Evolutionary conservation across 805 yeast species (phyloP), one percentile per base, ranked within the genome.

Genomic region (Ogataea trehaloabstinens): DNA sequence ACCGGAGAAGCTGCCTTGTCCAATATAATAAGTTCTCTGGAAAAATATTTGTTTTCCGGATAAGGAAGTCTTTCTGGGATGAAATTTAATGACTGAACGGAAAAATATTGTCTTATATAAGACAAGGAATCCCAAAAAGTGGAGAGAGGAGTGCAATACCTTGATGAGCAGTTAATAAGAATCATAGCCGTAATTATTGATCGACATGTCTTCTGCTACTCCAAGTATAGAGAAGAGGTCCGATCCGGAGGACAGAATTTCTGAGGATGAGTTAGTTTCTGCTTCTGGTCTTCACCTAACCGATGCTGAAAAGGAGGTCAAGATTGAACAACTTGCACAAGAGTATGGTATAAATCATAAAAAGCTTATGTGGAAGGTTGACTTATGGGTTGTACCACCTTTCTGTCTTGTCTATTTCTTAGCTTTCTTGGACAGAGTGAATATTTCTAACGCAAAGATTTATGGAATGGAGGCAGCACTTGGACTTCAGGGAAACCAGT

Each of bases 361-460:
- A 31, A 71, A 65, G 48, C 61, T 85, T 19, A 74, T 76, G 76
- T 66, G 77, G 71, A 84, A 82, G 52, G 67, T 81, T 22, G 91
- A 85, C 52, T 37, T 77, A 1, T 76, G 85, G 44, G 80, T 85
- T 28, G 80, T 85, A 20, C 88, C 90, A 4, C 80, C 88, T n/a
- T 82, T 86, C 48, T 78, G 88, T 53, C 53, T 85, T 20, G 67
- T 86, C 31, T 86, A 86, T 54, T 77, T 86, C 59, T 70, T 85
- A 45, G 82, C 91, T 1, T 86, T 85, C 55, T 64, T 86, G 53
- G 95, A 86, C 58, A 71, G 95, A 59, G 90, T 85, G 42, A 86
- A 86, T 58, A 83, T 86, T 45, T 78, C 90, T 21, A 85, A 86
- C 60, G 95, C 95, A 6, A 78, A 78, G 43, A 74, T 82, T 39